phyloP scores from a whole-genome alignment of 768 basidiomycete genomes.

The Mycena chlorophos region DNA sequence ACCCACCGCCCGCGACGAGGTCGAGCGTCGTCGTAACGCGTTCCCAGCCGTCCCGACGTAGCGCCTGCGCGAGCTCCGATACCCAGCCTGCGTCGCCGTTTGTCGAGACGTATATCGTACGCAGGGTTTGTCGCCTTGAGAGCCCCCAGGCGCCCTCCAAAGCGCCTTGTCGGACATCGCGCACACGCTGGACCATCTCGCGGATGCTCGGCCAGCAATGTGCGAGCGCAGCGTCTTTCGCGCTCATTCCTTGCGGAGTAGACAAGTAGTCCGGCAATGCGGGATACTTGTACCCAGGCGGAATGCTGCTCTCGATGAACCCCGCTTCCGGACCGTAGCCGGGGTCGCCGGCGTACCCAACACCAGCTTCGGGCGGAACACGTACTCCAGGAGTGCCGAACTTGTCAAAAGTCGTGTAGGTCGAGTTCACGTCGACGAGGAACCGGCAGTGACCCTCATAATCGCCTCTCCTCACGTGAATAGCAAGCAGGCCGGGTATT shows the following conservation, averaged over 20 bases:
- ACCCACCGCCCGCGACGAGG: slow-evolving; percentile 22
- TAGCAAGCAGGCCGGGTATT: slow-evolving; percentile 41
- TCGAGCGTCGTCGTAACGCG: slow-evolving; percentile 41
- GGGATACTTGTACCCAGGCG: slow-evolving; percentile 39
- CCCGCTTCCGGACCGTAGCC: neutral
- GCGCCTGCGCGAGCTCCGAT: slow-evolving; percentile 33
- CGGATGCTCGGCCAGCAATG: slow-evolving; percentile 45
- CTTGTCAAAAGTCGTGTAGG: slow-evolving; percentile 45
- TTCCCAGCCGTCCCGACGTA: slow-evolving; percentile 39
- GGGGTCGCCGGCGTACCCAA: neutral
- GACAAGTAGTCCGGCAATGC: slow-evolving; percentile 28
- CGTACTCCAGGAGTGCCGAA: slow-evolving; percentile 26
- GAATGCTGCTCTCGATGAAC: neutral
- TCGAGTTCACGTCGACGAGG: slow-evolving; percentile 34
- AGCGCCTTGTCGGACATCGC: slow-evolving; percentile 27
- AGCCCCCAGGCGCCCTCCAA: slow-evolving; percentile 6
- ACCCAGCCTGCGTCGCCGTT: slow-evolving; percentile 46
- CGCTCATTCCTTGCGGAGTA: slow-evolving; percentile 23
- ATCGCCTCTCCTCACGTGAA: slow-evolving; percentile 55
- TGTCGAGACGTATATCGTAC: slow-evolving; percentile 47
- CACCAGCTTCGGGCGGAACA: neutral
- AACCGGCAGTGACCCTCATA: slow-evolving; percentile 42
- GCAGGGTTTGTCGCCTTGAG: slow-evolving; percentile 22
- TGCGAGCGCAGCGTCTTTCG: slow-evolving; percentile 29
- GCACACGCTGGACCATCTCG: slow-evolving; percentile 41